Percentiles rank a stretch among this genome's conserved stretches.
phyloP scores from a whole-genome alignment of 139 green algal genomes.

The Coccomyxa sp. region DNA sequence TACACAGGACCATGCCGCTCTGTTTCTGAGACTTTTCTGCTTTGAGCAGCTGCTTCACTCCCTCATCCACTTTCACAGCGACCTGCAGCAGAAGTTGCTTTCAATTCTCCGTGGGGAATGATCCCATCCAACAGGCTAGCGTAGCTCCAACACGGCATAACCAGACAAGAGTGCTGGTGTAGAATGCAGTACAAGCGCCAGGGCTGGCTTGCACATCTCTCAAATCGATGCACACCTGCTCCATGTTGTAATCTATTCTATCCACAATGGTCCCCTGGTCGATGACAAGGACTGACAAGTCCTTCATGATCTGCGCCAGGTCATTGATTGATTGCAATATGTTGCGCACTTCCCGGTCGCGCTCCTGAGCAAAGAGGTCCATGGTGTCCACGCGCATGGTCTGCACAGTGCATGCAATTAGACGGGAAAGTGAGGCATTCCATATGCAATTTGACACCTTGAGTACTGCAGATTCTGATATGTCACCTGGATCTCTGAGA shows the following conservation, averaged over 20 bases:
- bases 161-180: neutral
- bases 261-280: slow-evolving; percentile 97
- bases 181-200: neutral
- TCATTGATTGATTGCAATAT: slow-evolving; percentile 78
- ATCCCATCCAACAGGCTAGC: neutral
- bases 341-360: slow-evolving; percentile 80
- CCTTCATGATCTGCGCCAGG: slow-evolving; percentile 93
- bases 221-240: slow-evolving; percentile 38
- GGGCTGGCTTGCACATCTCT: neutral
- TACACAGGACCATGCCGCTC: slow-evolving; percentile 79
- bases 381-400: slow-evolving; percentile 33
- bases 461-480: neutral
- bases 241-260: slow-evolving; percentile 92
- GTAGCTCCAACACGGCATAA: neutral
- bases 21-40: slow-evolving; percentile 89
- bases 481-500: slow-evolving; percentile 66
- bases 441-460: neutral
- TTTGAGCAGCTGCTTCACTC: slow-evolving; percentile 79
- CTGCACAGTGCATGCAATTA: slow-evolving; percentile 16
- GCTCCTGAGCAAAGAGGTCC: slow-evolving; percentile 60
- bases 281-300: slow-evolving; percentile 93
- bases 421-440: slow-evolving; percentile 4
- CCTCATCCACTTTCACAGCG: slow-evolving; percentile 72
- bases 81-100: slow-evolving; percentile 15
- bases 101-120: neutral